Evolutionary conservation across 2,329 filamentous ascomycete species (phyloP).

Genomic region (Cadophora gregata): DNA sequence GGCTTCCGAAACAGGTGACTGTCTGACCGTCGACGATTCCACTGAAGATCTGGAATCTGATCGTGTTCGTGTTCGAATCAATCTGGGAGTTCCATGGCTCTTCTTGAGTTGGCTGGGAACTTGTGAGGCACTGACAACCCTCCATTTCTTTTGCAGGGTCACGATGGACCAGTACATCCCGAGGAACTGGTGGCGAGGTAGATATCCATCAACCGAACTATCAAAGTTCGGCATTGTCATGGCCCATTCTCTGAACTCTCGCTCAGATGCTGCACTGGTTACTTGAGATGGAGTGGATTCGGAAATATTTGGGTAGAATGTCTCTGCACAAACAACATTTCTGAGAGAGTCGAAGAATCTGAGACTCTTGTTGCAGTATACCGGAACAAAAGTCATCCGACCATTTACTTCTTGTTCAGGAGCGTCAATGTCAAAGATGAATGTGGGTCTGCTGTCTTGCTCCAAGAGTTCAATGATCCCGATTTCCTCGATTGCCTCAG

Average conservation of each 20-base stretch:
- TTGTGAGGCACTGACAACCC: constrained; percentile 50
- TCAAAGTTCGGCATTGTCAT: constrained; percentile 57
- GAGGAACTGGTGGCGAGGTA: constrained; percentile 63
- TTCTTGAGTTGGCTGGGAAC: constrained; percentile 39
- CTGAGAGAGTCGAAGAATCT: constrained; percentile 35
- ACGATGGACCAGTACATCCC: constrained; percentile 72
- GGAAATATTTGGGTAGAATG: constrained; percentile 29
- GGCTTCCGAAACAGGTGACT: neutral
- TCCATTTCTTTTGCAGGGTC: constrained; percentile 49
- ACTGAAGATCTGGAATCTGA: constrained; percentile 26
- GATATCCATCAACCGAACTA: constrained; percentile 57
- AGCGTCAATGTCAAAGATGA: constrained; percentile 35
- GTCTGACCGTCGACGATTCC: constrained; percentile 11
- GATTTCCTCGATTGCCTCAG: constrained; percentile 22
- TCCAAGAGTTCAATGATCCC: constrained; percentile 36
- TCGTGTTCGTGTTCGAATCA: constrained; percentile 22
- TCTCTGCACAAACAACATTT: constrained; percentile 31
- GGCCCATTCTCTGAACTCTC: constrained; percentile 72
- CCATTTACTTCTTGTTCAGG: constrained; percentile 23
- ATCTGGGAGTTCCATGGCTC: constrained; percentile 29
- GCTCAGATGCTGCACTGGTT: constrained; percentile 19
- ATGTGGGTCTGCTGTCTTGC: constrained; percentile 36
- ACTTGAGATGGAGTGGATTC: constrained; percentile 13
- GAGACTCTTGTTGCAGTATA: constrained; percentile 31
- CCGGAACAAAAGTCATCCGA: constrained; percentile 28